Conservation (phyloP, 257 asterid genomes). For the Voacanga thouarsii region DNA sequence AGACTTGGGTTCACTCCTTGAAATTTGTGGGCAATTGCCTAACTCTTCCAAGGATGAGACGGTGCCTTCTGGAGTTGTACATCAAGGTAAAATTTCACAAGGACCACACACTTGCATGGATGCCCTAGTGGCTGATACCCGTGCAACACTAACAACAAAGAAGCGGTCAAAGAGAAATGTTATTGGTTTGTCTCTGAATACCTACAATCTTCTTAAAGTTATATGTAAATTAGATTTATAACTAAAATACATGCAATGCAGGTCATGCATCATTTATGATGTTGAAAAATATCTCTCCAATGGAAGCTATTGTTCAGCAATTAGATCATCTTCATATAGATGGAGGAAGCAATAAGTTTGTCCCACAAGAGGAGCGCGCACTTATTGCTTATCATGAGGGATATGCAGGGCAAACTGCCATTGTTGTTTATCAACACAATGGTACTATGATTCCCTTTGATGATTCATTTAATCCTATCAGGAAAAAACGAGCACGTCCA, state of each 20-base stretch:
- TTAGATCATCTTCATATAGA: slow-evolving; percentile 5
- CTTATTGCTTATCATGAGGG: slow-evolving; percentile 28
- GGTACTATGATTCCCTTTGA: slow-evolving; percentile 67
- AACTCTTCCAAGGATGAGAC: slow-evolving; percentile 29
- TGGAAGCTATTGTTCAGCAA: slow-evolving; percentile 5
- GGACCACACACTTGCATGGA: slow-evolving; percentile 50
- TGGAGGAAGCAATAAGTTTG: slow-evolving; percentile 29
- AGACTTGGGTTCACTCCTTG: slow-evolving; percentile 40
- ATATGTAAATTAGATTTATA: background rate
- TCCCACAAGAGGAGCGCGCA: slow-evolving; percentile 31
- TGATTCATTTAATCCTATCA: slow-evolving; percentile 35
- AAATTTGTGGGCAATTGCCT: slow-evolving; percentile 34
- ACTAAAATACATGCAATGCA: background rate
- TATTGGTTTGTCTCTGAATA: slow-evolving; percentile 32
- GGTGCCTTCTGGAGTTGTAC: slow-evolving; percentile 27
- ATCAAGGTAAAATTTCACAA: slow-evolving; percentile 24
- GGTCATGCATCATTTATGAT: background rate
- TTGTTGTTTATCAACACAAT: slow-evolving; percentile 63
- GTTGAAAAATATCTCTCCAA: background rate
- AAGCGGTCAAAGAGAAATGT: slow-evolving; percentile 55
- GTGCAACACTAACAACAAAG: slow-evolving; percentile 40
- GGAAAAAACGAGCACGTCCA: slow-evolving; percentile 61
- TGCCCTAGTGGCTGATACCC: slow-evolving; percentile 43
- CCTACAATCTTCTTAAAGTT: slow-evolving; percentile 28
- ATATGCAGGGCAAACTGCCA: slow-evolving; percentile 45